Evolutionary conservation across 495 filamentous ascomycete species (phyloP).

Genomic region (Saxophila tyrrhenica): DNA sequence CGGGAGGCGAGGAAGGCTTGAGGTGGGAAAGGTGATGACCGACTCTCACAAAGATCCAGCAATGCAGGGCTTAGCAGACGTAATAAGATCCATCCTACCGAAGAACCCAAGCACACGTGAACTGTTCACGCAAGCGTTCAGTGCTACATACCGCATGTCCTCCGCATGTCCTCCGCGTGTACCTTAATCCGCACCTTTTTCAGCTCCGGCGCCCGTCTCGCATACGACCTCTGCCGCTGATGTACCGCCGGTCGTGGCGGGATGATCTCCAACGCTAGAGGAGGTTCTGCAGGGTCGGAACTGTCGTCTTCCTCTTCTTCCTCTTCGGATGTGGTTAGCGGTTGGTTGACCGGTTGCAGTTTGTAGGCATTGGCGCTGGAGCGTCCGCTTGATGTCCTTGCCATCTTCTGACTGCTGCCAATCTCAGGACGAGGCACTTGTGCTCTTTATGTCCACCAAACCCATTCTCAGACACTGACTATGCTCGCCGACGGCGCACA

Average conservation of each 20-base stretch:
- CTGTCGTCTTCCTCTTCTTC: conserved; percentile 68
- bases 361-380: conserved; percentile 8
- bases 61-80: too few relatives aligned
- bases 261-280: conserved; percentile 79
- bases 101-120: too few relatives aligned
- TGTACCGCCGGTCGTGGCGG: conserved; percentile 18
- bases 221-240: conserved; percentile 23
- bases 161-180: too few relatives aligned
- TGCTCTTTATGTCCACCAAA: not conserved
- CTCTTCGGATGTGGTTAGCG: conserved; percentile 1
- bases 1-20: not conserved
- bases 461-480: too few relatives aligned
- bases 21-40: too few relatives aligned
- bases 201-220: conserved; percentile 34
- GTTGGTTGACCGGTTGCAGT: not conserved
- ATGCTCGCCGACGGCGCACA: too few relatives aligned
- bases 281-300: conserved; percentile 46
- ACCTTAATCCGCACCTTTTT: conserved; percentile 77
- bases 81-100: too few relatives aligned
- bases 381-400: too few relatives aligned
- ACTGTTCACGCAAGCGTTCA: too few relatives aligned
- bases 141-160: conserved; percentile 94
- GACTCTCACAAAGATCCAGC: too few relatives aligned
- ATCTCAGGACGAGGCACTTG: not conserved
- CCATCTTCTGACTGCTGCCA: too few relatives aligned